phyloP scores from a whole-genome alignment of 257 asterid genomes.

The Solanum chmielewskii region DNA sequence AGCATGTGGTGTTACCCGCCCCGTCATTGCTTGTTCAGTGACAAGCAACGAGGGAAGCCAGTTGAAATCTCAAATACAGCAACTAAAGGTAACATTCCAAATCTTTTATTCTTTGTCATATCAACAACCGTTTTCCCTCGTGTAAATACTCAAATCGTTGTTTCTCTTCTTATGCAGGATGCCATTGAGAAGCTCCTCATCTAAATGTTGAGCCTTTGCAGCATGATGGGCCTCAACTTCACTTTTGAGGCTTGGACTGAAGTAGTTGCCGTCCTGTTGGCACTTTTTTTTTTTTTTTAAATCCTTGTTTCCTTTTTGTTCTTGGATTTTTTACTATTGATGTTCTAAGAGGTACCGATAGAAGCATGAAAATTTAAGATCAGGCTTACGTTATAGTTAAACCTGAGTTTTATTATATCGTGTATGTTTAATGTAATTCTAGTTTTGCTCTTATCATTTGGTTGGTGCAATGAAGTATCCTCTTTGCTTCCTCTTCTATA shows the following conservation, averaged over 20 bases:
- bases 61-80: constrained; percentile 79
- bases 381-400: not conserved
- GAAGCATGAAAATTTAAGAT: not conserved
- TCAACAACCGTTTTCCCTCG: not conserved
- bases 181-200: constrained; percentile 33
- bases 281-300: not conserved
- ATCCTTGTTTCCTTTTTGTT: not conserved
- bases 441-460: not conserved
- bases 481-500: not conserved
- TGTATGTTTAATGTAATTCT: not conserved
- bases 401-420: not conserved
- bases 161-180: constrained; percentile 6
- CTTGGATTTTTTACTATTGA: not conserved
- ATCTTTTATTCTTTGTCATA: not conserved
- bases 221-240: constrained; percentile 25
- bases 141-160: not conserved
- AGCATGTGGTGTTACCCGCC: constrained; percentile 90
- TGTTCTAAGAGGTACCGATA: not conserved
- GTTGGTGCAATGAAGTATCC: not conserved
- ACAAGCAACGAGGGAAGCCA: constrained; percentile 88
- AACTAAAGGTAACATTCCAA: constrained; percentile 39
- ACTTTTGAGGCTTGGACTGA: constrained; percentile 32
- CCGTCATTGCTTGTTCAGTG: constrained; percentile 82
- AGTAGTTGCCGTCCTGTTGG: constrained; percentile 3
- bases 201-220: constrained; percentile 13